phyloP scores from a whole-genome alignment of 257 asterid species.

The Cinchona pubescens region DNA sequence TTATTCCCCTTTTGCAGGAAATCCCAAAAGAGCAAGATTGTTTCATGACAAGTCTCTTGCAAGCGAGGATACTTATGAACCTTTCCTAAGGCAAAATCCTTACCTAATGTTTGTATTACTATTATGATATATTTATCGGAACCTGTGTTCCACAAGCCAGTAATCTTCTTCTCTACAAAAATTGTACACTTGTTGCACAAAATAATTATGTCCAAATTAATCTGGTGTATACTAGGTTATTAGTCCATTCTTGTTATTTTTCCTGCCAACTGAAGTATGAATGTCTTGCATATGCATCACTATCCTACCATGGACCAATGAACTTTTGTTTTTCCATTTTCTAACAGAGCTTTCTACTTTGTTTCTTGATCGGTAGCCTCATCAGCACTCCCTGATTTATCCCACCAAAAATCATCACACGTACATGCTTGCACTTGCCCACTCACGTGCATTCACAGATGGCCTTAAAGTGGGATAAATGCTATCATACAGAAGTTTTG shows the following conservation, averaged over 20 bases:
- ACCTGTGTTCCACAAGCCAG: background rate
- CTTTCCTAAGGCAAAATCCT: slow-evolving; percentile 70
- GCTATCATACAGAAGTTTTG: background rate
- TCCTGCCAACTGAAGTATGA: background rate
- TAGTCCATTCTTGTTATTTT: background rate
- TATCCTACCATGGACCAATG: too few species aligned
- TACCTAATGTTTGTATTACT: slow-evolving; percentile 15
- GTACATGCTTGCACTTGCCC: background rate
- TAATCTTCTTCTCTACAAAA: background rate
- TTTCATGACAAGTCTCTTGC: slow-evolving; percentile 74
- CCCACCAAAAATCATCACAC: background rate
- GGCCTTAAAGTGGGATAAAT: background rate
- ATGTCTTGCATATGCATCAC: background rate
- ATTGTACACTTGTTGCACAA: too few species aligned
- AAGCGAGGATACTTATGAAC: slow-evolving; percentile 73
- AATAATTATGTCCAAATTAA: background rate
- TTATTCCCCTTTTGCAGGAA: slow-evolving; percentile 50
- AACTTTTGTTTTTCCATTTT: background rate
- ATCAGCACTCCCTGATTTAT: background rate
- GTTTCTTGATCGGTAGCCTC: background rate
- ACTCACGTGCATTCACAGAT: background rate
- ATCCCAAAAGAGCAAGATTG: slow-evolving; percentile 78
- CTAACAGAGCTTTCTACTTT: background rate
- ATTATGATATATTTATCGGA: background rate
- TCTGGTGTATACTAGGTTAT: background rate